Evolutionary conservation across 306 rosid species (phyloP), one percentile per base, ranked within the genome.

Genomic region (Castanea crenata): DNA sequence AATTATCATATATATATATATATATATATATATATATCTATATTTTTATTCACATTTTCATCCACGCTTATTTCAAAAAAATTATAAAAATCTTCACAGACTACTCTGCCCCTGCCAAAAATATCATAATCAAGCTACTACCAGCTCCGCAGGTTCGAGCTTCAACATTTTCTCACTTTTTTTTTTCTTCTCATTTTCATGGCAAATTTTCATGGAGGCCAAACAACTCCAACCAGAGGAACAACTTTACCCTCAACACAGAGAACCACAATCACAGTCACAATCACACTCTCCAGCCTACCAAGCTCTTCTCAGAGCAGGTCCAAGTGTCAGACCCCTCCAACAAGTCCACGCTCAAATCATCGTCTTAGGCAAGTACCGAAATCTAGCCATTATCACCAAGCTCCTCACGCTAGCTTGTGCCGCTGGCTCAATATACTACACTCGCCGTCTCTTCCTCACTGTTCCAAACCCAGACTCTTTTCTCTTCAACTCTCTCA

Each of bases 261-360:
- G 79, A 27, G 69, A 77, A 25, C 12, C 83, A 4, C 65, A 58
- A 7, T 15, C 78, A 4, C 65, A 58, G 5, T 15, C 78, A 2
- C 65, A 58, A 9, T 7, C 78, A 3, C 84, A 84, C 61, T 92
- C 97, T 35, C 83, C 92, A 34, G 90, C 87, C 67, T 81, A 92
- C 77, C 51, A 77, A 83, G 88, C 95, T 35, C 83, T 94, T 35
- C 57, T 89, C 61, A 87, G 82, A 13, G 97, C 97, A 77, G 97
- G 97, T 1, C 87, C 93, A 0, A 86, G 81, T 59, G 56, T 88
- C 20, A 83, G 80, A 21, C 86, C 85, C 2, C 97, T 94, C 69
- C 80, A 78, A 57, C 97, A 90, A 89, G 92, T 79, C 44, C 99
- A 92, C 56, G 97, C 91, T n/a, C 91, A 85, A 61, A 83, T 94